These are phyloP conservation scores for Camellia oleifera DNA, from an alignment of 179 eudicot genomes.

Conservation along the genomic window DNA sequence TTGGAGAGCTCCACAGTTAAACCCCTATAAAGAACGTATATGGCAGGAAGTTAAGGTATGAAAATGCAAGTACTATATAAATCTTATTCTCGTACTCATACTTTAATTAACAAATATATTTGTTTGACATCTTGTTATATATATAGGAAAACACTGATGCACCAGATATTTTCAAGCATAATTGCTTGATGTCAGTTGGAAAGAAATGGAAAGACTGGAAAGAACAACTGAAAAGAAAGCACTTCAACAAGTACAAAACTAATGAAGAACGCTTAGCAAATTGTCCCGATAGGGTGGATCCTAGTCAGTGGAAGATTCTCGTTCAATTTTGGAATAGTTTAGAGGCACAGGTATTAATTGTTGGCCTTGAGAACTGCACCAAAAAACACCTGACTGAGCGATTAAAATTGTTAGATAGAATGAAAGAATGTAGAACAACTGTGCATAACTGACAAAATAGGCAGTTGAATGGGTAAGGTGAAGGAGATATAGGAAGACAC, in stretches of 20 bases:
- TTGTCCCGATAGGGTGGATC: not conserved
- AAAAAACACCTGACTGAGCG: no score
- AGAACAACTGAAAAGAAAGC: not conserved
- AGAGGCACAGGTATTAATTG: not conserved
- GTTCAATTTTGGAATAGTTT: not conserved
- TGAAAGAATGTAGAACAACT: no score
- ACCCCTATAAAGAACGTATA: not conserved
- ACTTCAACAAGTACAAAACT: not conserved
- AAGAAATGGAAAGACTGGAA: conserved; percentile 4
- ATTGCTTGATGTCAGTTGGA: not conserved
- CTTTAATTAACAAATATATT: no score
- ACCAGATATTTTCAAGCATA: not conserved
- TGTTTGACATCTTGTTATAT: not conserved
- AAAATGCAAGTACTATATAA: not conserved
- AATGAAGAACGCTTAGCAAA: not conserved
- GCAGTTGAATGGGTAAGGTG: no score
- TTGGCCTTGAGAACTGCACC: no score
- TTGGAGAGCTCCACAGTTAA: not conserved
- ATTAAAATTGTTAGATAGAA: no score
- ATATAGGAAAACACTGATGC: not conserved
- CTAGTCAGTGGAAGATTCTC: not conserved
- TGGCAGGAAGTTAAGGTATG: not conserved
- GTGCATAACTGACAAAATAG: no score
- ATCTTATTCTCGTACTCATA: no score
- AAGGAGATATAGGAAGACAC: no score